Evolutionary conservation across 2,329 filamentous ascomycete species (phyloP).

Genomic region (Ophiostoma pallidulum): DNA sequence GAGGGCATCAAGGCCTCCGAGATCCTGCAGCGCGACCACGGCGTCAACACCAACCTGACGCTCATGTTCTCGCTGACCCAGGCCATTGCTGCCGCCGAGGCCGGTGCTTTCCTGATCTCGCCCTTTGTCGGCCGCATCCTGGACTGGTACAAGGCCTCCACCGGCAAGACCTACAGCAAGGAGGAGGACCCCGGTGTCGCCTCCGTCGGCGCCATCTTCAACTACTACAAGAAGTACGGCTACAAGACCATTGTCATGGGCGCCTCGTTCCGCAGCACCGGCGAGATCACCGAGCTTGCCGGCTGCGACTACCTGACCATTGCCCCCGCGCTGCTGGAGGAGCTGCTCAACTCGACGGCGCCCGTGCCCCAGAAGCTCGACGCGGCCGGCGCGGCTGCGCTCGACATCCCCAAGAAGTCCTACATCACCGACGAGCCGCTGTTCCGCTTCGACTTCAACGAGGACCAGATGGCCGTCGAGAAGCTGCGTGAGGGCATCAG

Average conservation of each 20-base stretch:
- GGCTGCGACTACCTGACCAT: constrained; percentile 99
- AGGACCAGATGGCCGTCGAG: constrained; percentile 98
- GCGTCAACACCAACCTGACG: constrained; percentile 96
- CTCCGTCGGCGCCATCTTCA: constrained; percentile 89
- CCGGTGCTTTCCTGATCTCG: constrained; percentile 92
- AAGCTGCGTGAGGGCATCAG: constrained; percentile 99
- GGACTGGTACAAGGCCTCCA: constrained; percentile 96
- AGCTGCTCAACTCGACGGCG: constrained; percentile 76
- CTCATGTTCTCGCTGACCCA: constrained; percentile 96
- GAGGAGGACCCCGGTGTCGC: constrained; percentile 93
- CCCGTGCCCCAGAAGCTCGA: constrained; percentile 89
- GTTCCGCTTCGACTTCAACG: constrained; percentile 99
- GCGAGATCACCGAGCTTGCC: constrained; percentile 96
- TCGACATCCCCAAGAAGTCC: constrained; percentile 76
- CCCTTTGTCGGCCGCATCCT: constrained; percentile 98
- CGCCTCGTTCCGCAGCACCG: constrained; percentile 90
- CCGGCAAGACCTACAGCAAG: constrained; percentile 86
- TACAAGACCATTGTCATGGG: constrained; percentile 99
- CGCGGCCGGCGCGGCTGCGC: constrained; percentile 50
- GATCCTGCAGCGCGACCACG: constrained; percentile 91
- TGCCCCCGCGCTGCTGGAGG: constrained; percentile 87
- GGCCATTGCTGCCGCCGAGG: constrained; percentile 93
- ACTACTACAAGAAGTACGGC: constrained; percentile 99
- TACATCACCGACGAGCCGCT: constrained; percentile 83
- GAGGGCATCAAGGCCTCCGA: constrained; percentile 98